phyloP scores from a whole-genome alignment of 176 grass and related monocot species.

The Puccinellia tenuiflora region DNA sequence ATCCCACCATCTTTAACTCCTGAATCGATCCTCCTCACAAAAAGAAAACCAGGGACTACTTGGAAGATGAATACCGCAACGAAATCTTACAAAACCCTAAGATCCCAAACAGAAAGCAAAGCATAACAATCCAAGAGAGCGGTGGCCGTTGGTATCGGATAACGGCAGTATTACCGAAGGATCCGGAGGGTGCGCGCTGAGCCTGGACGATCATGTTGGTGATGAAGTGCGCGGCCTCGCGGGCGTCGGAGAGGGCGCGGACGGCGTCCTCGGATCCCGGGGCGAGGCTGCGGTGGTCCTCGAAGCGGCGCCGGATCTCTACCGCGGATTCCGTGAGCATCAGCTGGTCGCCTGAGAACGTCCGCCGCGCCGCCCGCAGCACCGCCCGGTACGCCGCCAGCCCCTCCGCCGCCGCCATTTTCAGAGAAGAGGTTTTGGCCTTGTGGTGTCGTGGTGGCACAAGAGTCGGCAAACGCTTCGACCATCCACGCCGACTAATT shows the following conservation, averaged over 20 bases:
- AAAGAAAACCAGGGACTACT: background rate
- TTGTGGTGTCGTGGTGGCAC: background rate
- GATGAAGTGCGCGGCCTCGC: slow-evolving; percentile 88
- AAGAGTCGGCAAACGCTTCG: background rate
- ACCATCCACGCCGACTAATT: background rate
- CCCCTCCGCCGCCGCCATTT: slow-evolving; percentile 43
- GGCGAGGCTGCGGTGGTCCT: slow-evolving; percentile 52
- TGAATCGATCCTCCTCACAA: background rate
- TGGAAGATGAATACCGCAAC: background rate
- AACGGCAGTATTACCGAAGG: slow-evolving; percentile 45
- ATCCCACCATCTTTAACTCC: background rate
- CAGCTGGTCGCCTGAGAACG: slow-evolving; percentile 75
- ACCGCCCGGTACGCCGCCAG: slow-evolving; percentile 73
- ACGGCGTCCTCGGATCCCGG: slow-evolving; percentile 63
- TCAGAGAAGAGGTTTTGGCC: background rate
- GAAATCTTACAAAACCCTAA: background rate
- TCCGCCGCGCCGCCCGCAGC: slow-evolving; percentile 71
- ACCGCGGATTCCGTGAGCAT: slow-evolving; percentile 72
- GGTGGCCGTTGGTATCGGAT: background rate
- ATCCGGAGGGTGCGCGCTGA: slow-evolving; percentile 53
- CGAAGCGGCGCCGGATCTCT: slow-evolving; percentile 93
- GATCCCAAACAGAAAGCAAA: slow-evolving; percentile 4
- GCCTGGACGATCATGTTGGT: slow-evolving; percentile 89
- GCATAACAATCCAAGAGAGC: background rate
- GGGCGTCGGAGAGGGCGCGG: slow-evolving; percentile 40